Conservation (phyloP, 2,329 filamentous ascomycete genomes). For the Cladosporium austrohemisphaericum region DNA sequence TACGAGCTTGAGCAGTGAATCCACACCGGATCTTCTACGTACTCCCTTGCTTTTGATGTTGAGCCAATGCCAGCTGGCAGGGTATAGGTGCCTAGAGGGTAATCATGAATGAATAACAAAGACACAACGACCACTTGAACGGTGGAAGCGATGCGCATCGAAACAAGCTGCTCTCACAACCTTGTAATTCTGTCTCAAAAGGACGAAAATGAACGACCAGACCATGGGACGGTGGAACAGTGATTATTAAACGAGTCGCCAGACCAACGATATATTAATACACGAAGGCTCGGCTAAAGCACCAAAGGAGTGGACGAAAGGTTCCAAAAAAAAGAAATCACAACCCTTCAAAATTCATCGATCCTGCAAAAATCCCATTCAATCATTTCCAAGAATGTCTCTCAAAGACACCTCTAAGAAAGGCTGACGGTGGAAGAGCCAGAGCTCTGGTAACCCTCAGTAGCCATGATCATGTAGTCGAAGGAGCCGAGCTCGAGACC, state of each 20-base stretch:
- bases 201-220: too few relatives aligned
- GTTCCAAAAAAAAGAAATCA: background rate
- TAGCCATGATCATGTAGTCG: constrained; percentile 43
- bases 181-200: too few relatives aligned
- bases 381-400: background rate
- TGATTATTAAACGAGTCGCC: background rate
- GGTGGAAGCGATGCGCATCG: too few relatives aligned
- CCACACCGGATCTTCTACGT: too few relatives aligned
- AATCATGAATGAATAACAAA: too few relatives aligned
- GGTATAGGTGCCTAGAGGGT: too few relatives aligned
- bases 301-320: constrained; percentile 13
- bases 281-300: background rate
- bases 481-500: constrained; percentile 30
- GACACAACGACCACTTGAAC: too few relatives aligned
- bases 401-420: background rate
- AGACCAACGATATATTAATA: constrained; percentile 9
- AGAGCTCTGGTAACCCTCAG: constrained; percentile 43
- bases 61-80: too few relatives aligned
- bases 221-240: too few relatives aligned
- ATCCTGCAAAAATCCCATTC: background rate
- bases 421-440: constrained; percentile 39
- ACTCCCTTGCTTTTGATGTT: too few relatives aligned
- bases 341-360: background rate
- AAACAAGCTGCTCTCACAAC: too few relatives aligned
- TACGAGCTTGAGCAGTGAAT: too few relatives aligned